Base-by-base conservation (phyloP, 495 filamentous ascomycete genomes). In the Talaromyces wortmannii region DNA sequence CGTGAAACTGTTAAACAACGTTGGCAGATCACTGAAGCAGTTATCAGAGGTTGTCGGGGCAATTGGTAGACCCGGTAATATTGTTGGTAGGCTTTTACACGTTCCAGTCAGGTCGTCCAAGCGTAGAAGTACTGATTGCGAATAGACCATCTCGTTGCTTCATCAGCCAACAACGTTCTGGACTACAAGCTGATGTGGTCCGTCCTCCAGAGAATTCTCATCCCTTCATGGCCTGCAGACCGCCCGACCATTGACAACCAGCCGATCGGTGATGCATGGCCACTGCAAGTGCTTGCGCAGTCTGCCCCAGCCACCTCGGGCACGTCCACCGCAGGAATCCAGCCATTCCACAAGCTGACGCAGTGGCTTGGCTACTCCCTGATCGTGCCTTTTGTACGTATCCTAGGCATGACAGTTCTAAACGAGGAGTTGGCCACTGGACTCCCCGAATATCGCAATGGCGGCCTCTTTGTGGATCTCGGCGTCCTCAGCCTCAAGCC, bases 301-400 rank as follows among this genome's bases (percentile, higher is more conserved):
- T 57, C 8, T 6, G 44, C 7, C 52, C 42, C 48, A 45, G 30
- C 32, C 29, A 36, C 44, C 52, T 18, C 55, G 51, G 23, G 53
- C 53, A 58, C 47, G 48, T 31, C 59, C 23, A 59, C 61, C 6
- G 33, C 33, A 36, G 33, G 33, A 7, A 74, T 74, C 32, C 68
- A 71, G 36, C 71, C 71, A 2, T 95, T 96, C 80, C 90, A 95
- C 73, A 95, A 95, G 63, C 81, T 92, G 30, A 92, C 90, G 0
- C 90, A 95, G 60, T 95, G 90, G 90, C 84, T 92, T 52, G 84
- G 86, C 6, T 96, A 95, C 69, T 95, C 90, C 16, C 73, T 96
- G 30, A 90, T 91, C 81, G 88, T 90, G 13, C 91, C 91, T 0
- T 94, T 96, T 82, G 78, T 83, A 23, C 88, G 82, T 57, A 68